These are phyloP conservation scores for Trichoderma simmonsii DNA, from an alignment of 2,329 filamentous ascomycete genomes.

Conservation along the genomic window DNA sequence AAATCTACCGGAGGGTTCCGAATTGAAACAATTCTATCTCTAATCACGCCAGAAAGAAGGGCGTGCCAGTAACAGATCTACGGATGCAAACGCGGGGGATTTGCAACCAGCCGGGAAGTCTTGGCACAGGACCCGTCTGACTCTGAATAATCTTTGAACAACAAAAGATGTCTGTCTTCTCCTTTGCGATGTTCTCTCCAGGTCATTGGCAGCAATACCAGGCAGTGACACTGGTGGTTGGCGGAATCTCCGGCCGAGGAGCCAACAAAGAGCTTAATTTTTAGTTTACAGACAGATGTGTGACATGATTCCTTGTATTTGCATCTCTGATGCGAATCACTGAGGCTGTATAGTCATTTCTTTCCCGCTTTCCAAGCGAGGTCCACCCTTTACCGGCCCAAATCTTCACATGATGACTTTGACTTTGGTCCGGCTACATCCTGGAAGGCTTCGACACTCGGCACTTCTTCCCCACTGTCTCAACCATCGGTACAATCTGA, in stretches of 20 bases:
- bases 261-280: background rate
- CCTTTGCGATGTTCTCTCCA: background rate
- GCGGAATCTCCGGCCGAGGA: background rate
- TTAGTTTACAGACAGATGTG: background rate
- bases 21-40: too few relatives aligned
- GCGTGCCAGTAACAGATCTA: background rate
- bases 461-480: background rate
- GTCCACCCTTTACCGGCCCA: background rate
- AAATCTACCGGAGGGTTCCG: accelerated
- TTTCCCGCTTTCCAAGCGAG: accelerated
- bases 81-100: background rate
- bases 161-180: background rate
- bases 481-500: background rate
- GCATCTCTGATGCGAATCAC: background rate
- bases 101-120: background rate
- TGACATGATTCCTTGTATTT: background rate
- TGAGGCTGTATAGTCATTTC: background rate
- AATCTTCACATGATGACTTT: background rate
- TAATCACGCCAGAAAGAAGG: too few relatives aligned
- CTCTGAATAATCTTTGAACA: background rate
- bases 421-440: background rate
- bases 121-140: background rate
- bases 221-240: background rate
- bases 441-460: background rate
- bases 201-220: background rate